Conservation (phyloP, 495 filamentous ascomycete genomes). For the Talaromyces trachyspermus region DNA sequence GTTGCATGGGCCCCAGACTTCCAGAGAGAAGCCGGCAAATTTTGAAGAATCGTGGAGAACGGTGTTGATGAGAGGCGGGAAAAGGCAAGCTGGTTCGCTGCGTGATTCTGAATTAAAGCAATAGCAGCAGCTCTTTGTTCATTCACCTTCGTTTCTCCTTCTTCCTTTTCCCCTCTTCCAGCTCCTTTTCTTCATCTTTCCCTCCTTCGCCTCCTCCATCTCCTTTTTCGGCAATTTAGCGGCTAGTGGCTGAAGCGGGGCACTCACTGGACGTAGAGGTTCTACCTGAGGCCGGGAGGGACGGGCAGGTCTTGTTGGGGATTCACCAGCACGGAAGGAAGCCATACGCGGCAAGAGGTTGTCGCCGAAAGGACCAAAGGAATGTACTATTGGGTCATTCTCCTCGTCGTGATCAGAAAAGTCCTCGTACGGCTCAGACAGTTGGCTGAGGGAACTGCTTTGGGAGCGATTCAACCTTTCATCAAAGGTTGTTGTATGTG, state of each 20-base stretch:
- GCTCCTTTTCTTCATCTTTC: conserved; percentile 18
- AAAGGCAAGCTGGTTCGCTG: conserved; percentile 92
- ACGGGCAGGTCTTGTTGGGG: conserved; percentile 40
- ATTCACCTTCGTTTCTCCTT: conserved; percentile 19
- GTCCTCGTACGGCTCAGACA: conserved; percentile 42
- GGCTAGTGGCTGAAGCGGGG: conserved; percentile 25
- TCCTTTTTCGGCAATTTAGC: not conserved
- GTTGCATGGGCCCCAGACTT: conserved; percentile 32
- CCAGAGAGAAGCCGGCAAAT: conserved; percentile 64
- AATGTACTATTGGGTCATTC: conserved; percentile 84
- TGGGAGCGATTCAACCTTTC: conserved; percentile 28
- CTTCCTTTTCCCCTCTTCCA: conserved; percentile 20
- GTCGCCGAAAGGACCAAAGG: conserved; percentile 81
- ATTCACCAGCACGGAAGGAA: conserved; percentile 54
- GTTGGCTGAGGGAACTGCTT: conserved; percentile 56
- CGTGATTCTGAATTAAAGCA: conserved; percentile 59
- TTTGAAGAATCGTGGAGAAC: conserved; percentile 75
- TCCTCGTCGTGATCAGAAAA: conserved; percentile 82
- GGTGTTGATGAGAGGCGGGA: conserved; percentile 91
- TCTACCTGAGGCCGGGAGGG: conserved; percentile 25
- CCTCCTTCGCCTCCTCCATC: conserved; percentile 15
- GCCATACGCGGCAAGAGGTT: conserved; percentile 74
- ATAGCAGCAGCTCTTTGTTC: conserved; percentile 23
- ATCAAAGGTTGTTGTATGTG: conserved; percentile 15
- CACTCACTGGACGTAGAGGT: conserved; percentile 30